phyloP scores from a whole-genome alignment of 225 moss, liverwort and hornwort species.

The Sphagnum tenellum region DNA sequence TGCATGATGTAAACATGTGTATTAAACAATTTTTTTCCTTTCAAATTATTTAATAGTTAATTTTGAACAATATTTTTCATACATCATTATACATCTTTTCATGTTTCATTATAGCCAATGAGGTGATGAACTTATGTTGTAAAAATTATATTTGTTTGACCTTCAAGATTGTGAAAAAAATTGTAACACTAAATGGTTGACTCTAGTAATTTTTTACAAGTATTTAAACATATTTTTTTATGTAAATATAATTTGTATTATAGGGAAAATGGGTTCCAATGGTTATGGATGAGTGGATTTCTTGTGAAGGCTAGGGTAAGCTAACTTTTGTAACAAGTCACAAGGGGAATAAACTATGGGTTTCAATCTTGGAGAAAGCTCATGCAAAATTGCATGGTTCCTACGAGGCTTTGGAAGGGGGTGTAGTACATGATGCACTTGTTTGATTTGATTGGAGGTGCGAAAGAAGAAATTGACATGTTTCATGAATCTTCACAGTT shows the following conservation, averaged over 20 bases:
- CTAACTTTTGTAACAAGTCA: conserved; percentile 93
- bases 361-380: conserved; percentile 93
- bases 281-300: conserved; percentile 97
- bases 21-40: no score
- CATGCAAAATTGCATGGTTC: conserved; percentile 98
- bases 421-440: conserved; percentile 95
- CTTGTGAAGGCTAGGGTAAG: conserved; percentile 88
- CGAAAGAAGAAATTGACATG: conserved; percentile 94
- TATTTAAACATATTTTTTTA: not conserved
- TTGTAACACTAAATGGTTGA: no score
- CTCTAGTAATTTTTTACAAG: not conserved
- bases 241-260: conserved; percentile 1
- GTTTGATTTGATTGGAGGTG: conserved; percentile 98
- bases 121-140: no score
- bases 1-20: no score
- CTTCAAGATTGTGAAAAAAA: not conserved
- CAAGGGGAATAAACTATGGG: conserved; percentile 91
- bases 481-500: conserved; percentile 69
- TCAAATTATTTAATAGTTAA: no score
- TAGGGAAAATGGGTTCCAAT: conserved; percentile 99
- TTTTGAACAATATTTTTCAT: no score
- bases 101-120: no score
- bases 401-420: conserved; percentile 91
- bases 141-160: not conserved
- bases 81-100: no score